Percentiles rank a stretch among this genome's conserved stretches.
phyloP scores from a whole-genome alignment of 2,329 filamentous ascomycete species.

The Ceratocystis huliohia region DNA sequence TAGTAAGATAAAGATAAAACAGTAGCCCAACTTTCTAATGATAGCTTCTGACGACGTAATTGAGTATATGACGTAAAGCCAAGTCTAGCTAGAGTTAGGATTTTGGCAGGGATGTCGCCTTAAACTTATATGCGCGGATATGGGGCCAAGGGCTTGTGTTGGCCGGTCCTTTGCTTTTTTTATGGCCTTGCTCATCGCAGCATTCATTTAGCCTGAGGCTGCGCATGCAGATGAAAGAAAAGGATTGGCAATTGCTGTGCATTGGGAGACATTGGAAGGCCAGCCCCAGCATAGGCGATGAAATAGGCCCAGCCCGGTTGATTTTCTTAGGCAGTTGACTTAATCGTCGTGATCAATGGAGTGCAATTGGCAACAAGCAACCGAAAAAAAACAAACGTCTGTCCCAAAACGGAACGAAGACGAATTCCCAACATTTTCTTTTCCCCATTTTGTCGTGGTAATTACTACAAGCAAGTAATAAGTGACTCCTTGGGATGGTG shows the following conservation, averaged over 20 bases:
- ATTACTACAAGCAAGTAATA: too few relatives aligned
- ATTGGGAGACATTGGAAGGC: neutral
- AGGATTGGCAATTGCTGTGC: neutral
- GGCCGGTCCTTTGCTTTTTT: neutral
- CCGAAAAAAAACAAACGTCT: neutral
- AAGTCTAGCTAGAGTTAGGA: neutral
- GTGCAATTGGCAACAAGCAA: neutral
- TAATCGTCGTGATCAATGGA: neutral
- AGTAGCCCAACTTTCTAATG: neutral
- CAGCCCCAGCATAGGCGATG: neutral
- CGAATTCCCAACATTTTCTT: neutral
- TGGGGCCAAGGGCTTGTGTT: neutral
- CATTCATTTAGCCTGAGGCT: neutral
- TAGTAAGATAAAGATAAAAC: neutral
- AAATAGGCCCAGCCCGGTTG: neutral
- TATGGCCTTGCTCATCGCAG: too few relatives aligned
- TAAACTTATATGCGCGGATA: neutral
- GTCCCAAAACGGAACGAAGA: neutral
- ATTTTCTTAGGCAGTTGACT: neutral
- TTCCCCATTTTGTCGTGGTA: neutral
- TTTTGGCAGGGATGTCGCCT: constrained; percentile 1
- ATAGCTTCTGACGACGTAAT: neutral
- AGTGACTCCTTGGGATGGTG: neutral
- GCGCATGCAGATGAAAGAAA: neutral
- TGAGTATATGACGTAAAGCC: neutral